Base-by-base conservation (phyloP, 202 grass and related monocot genomes). In the Cymbopogon flexuosus region DNA sequence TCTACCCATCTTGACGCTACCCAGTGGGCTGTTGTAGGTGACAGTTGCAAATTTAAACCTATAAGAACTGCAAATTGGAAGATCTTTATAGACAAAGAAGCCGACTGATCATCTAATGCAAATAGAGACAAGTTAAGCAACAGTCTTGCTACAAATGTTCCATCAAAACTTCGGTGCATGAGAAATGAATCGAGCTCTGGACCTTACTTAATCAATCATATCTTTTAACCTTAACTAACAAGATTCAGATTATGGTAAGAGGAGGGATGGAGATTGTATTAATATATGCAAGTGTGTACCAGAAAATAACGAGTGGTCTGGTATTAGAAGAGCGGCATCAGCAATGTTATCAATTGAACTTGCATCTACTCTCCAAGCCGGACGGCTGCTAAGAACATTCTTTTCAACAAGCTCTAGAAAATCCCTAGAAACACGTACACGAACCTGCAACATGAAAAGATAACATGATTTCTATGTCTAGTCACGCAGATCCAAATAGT, bases 291-390 rank as follows among this genome's bases (percentile, higher is more conserved):
- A 62, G 41, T 47, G 5, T 40, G 84, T 93, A 93, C 96, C 77
- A 69, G 82, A 73, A 84, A 98, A 93, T 71, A 91, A 56, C 47
- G 96, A 93, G 83, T 95, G 92, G 65, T 98, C 96, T 72, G 90
- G 80, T 72, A 98, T 83, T 75, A 99, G 88, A 88, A 99, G 87
- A 70, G 87, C 90, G 37, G 88, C 90, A 76, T 85, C 84, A 59
- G 84, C 73, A 3, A 43, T 65, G 15, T 56, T 81, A 81, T 99
- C 90, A 64, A 95, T 90, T 88, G 82, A 56, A 19, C 90, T 88
- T 61, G 84, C 87, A 83, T 89, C 79, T 78, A 99, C 82, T 68
- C 92, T 86, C 90, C 90, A 90, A 79, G 65, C 23, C 81, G 92
- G 96, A 70, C 90, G 92, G 65, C 82, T 79, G 37, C 45, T 58